Base-by-base conservation (phyloP, 73 alveolate genomes). In the Paramecium primaurelia region DNA sequence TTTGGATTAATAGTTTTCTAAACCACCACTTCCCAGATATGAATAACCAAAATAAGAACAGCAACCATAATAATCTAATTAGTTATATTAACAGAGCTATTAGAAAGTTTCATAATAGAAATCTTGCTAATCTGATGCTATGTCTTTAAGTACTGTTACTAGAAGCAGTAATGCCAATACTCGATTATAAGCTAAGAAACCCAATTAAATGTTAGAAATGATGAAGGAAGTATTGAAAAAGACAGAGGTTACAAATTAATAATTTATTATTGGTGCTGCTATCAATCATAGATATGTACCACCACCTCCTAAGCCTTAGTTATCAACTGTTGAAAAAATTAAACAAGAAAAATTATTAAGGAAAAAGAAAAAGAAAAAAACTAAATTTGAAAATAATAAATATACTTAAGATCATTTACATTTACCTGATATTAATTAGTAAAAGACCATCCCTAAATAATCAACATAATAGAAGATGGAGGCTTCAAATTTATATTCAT, bases 191-290 rank as follows among this genome's bases (percentile, higher is more conserved):
- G 18, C 58, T 0, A 75, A 75, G 59, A 75, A 75, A 16, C 38
- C 36, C 5, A 42, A 75, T 75, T 10, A 42, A 42, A 38, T 75
- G 88, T 42, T 36, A 20, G 88, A 75, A 38, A 30, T 75, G 37
- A 75, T 75, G 88, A 75, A 75, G 40, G 88, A 75, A 30, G 88
- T 75, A 3, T 38, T 75, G 2, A 75, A 75, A 75, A 75, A 75
- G 47, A 75, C 88, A 30, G 88, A 75, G 12, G 88, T 75, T 75
- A 2, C 68, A 36, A 42, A 75, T 37, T 28, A 75, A 75, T 38
- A 75, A 42, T 75, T 75, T 42, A 12, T 75, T 16, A 75, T 75
- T 3, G 88, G 88, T 3, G 68, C 58, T 0, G 88, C 34, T 6
- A 20, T 18, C n/a, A 38, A 75, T 5, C 44, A 42, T 75, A 36